Base-by-base conservation (phyloP, 2,329 filamentous ascomycete species). In the Teratosphaeriaceae sp. region DNA sequence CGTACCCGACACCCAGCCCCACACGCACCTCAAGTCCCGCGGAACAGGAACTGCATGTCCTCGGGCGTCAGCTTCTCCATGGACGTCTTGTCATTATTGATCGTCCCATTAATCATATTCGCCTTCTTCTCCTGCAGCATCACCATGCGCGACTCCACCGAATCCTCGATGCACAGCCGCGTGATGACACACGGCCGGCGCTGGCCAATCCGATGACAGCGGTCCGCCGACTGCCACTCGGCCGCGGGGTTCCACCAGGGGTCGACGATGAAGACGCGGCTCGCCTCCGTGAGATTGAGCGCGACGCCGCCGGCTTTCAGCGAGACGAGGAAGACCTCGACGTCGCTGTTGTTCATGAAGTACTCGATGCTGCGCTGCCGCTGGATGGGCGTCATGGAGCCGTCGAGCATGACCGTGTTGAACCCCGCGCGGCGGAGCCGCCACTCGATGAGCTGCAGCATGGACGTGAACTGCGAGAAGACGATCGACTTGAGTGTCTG, bases 121-220 rank as follows among this genome's bases (percentile, higher is more conserved):
- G 90, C 88, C 71, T 98, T 98, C 78, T 98, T 98, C 71, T 98
- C 92, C 64, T 98, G 92, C 20, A 98, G 76, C 52, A 92, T 73
- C 2, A 98, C 88, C 77, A 98, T 98, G 35, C 92, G 80, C 45
- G 85, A 92, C 69, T 98, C 92, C 21, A 98, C 90, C 1, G 87
- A 94, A 62, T 98, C 92, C 63, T 98, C 90, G 49, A 98, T 96
- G 61, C 88, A 94, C 9, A 98, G 78, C 21, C 92, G 82, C 1
- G 89, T 97, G 56, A 98, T 94, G 26, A 87, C 87, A 62, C 92
- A 97, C 21, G 90, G 90, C 6, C 92, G 84, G 36, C 82, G 86
- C 70, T 98, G 92, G 22, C 92, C 92, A 55, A 97, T 98, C 43
- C 92, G 88, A 67, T 97, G 92, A 53, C 71, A 74, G 38, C 71